Conservation (phyloP, 352 stramenopile species). For the Pseudoperonospora humuli region DNA sequence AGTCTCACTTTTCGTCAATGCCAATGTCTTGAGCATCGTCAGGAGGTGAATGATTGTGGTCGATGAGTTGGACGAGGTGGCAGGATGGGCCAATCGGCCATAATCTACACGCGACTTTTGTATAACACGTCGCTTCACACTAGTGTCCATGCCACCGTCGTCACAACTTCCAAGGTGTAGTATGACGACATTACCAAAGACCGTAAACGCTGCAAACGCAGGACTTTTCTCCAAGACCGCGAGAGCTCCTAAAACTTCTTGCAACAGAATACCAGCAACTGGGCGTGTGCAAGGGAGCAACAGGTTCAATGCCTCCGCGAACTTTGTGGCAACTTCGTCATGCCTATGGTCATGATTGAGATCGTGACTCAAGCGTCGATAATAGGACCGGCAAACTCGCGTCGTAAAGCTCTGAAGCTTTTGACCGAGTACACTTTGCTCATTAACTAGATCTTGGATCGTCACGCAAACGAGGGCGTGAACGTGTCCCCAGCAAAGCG, state of each 20-base stretch:
- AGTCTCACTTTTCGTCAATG: conserved; percentile 13
- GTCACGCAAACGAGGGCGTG: conserved; percentile 23
- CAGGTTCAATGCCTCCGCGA: conserved; percentile 22
- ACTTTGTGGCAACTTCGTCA: conserved; percentile 16
- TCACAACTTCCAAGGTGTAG: conserved; percentile 19
- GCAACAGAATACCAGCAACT: conserved; percentile 12
- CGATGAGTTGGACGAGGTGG: conserved; percentile 3
- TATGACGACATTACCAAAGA: conserved; percentile 29
- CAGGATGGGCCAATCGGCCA: conserved; percentile 8
- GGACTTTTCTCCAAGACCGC: conserved; percentile 9
- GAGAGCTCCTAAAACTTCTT: conserved; percentile 20
- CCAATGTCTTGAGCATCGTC: conserved; percentile 18
- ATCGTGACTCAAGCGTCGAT: conserved; percentile 8
- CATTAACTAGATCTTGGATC: conserved; percentile 13
- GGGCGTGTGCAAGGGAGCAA: conserved; percentile 15
- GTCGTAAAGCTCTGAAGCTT: conserved; percentile 18
- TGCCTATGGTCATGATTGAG: conserved; percentile 5
- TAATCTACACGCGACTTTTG: conserved; percentile 30
- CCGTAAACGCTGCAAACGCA: conserved; percentile 1
- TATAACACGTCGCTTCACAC: conserved; percentile 25
- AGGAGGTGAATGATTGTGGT: conserved; percentile 15
- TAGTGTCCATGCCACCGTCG: conserved; percentile 9
- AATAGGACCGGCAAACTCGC: conserved; percentile 19
- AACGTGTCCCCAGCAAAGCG: conserved; percentile 40
- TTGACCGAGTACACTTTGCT: conserved; percentile 13